These are phyloP conservation scores for Ophiosphaerella herpotricha DNA, from an alignment of 2,329 filamentous ascomycete genomes.

Conservation along the genomic window DNA sequence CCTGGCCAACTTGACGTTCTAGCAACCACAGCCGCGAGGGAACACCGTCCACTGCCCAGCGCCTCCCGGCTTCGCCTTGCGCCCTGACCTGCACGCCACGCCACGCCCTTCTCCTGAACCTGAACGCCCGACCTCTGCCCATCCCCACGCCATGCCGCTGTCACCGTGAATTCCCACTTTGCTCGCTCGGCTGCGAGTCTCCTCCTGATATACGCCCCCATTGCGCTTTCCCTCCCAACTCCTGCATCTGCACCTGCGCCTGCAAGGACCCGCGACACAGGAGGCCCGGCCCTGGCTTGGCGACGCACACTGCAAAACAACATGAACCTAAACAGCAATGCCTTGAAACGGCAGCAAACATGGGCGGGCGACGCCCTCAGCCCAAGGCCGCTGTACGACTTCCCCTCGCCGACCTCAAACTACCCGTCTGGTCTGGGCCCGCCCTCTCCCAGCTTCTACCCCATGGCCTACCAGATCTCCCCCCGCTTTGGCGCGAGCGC, in stretches of 20 bases:
- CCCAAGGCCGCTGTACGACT: conserved; percentile 41
- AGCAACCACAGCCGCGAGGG: conserved; percentile 2
- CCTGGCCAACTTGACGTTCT: conserved; percentile 3
- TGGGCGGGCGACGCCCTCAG: conserved; percentile 38
- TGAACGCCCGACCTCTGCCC: conserved; percentile 5
- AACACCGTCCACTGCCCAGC: conserved; percentile 1
- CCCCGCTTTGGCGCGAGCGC: conserved; percentile 43
- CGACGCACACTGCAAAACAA: conserved; percentile 6
- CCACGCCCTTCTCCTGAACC: conserved; percentile 15
- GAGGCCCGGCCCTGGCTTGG: conserved; percentile 5
- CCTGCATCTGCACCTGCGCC: conserved; percentile 17
- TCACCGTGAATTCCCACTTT: conserved; percentile 33
- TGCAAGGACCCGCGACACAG: conserved; percentile 19
- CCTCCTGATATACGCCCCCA: conserved; percentile 27
- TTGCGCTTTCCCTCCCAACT: conserved; percentile 25
- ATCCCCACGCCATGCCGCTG: conserved; percentile 28
- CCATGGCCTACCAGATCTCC: conserved; percentile 44
- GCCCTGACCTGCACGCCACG: background rate
- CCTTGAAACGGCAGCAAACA: conserved; percentile 42
- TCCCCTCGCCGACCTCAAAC: conserved; percentile 45
- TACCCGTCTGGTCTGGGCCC: conserved; percentile 42
- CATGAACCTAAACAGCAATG: conserved; percentile 38
- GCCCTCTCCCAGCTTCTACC: conserved; percentile 41
- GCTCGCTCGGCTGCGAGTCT: conserved; percentile 31
- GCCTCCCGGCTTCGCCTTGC: conserved; percentile 2